Conservation (phyloP, 1,284 basidiomycete species). For the Ceratorhiza oryzae-sativae region DNA sequence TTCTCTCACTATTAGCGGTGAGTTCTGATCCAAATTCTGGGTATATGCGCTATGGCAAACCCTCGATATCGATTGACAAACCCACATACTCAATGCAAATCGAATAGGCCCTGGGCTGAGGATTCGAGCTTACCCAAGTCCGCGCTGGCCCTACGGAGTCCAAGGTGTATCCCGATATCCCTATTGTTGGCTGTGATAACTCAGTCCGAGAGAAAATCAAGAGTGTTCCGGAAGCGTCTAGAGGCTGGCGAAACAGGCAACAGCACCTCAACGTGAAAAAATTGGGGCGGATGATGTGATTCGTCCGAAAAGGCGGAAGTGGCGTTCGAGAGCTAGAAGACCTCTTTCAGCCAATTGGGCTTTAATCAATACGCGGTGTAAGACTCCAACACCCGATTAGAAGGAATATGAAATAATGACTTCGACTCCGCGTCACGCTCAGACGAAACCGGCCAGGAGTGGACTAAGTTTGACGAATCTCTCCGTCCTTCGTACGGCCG, state of each 20-base stretch:
- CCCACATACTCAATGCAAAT: conserved; percentile 26
- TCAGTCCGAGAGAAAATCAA: conserved; percentile 1
- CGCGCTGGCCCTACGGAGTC: conserved; percentile 2
- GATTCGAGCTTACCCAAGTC: conserved; percentile 35
- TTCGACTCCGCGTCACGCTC: too few species aligned
- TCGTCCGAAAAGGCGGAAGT: conserved; percentile 7
- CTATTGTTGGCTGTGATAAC: background rate
- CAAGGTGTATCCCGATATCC: background rate
- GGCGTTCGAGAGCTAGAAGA: background rate
- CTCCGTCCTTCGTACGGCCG: background rate
- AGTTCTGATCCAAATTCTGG: too few species aligned
- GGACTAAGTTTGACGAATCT: background rate
- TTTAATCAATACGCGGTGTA: background rate
- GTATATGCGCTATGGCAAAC: too few species aligned
- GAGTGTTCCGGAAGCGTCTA: background rate
- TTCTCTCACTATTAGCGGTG: conserved; percentile 12
- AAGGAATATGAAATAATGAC: too few species aligned
- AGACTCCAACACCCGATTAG: background rate
- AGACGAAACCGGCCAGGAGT: too few species aligned
- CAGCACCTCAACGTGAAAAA: conserved; percentile 3
- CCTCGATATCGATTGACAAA: conserved; percentile 12
- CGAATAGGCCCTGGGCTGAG: conserved; percentile 8
- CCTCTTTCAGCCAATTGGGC: background rate
- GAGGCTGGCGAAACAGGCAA: background rate
- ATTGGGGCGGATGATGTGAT: background rate